Evolutionary conservation across 176 grass and related monocot species (phyloP), one percentile per base, ranked within the genome.

Genomic region (Musa acuminata): DNA sequence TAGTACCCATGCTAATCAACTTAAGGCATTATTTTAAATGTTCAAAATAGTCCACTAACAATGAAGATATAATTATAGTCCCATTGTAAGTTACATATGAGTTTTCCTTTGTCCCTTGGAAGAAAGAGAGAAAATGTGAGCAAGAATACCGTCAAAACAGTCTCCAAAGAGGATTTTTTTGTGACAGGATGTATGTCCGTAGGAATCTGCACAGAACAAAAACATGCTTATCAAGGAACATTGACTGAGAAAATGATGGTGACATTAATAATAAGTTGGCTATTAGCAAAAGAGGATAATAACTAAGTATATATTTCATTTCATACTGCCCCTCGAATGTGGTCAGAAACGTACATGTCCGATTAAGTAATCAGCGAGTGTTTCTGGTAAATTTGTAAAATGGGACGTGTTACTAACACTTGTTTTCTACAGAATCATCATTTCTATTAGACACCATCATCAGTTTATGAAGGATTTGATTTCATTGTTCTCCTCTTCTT

Each of bases 141-240:
- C 35, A 84, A 74, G 16, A 78, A 55, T 93, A 98, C 95, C 84
- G 90, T 98, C 80, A 98, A 87, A 50, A 98, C 95, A 75, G 95
- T 98, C 82, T 98, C 95, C 78, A 98, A 83, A 24, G 88, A 98
- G 29, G 95, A 98, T 87, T 91, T 98, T 75, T 91, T 98, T 43
- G 88, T 94, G 51, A 83, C 77, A 25, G 90, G 95, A 68, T 98
- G 95, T 19, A 91, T 72, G 80, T 93, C 95, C 35, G 88, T 93
- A 83, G 95, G 95, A 86, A 98, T 98, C 95, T 98, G 69, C 75
- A 53, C 49, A 80, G 13, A 49, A 80, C 72, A 82, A 75, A 27
- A 23, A 26, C 64, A 67, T 13, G n/a, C 16, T 60, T 60, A 60
- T 60, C n/a, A 60, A 60, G 13, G n/a, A 60, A 43, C 29, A 3